Conservation (phyloP, 768 basidiomycete genomes). For the Mycena vitilis region DNA sequence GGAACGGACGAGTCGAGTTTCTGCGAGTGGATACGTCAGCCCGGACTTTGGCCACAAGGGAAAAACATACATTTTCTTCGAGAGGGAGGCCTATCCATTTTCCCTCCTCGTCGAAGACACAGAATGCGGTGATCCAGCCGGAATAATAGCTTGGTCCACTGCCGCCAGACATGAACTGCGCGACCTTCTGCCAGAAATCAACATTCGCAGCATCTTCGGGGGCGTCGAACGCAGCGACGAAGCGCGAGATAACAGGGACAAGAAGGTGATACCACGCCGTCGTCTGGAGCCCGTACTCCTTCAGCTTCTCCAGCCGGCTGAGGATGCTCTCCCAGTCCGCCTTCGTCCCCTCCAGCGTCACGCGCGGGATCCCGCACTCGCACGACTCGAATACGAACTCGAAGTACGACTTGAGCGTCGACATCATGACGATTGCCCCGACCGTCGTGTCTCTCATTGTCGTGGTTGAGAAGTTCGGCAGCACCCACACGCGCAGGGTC, state of each 20-base stretch:
- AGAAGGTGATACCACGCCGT: conserved; percentile 54
- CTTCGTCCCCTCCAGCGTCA: conserved; percentile 56
- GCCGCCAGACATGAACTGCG: conserved; percentile 8
- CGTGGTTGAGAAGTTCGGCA: conserved; percentile 59
- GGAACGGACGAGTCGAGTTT: not conserved
- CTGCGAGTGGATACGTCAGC: not conserved
- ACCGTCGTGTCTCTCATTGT: conserved; percentile 50
- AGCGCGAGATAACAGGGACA: conserved; percentile 51
- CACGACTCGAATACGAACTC: conserved; percentile 40
- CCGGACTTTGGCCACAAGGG: not conserved
- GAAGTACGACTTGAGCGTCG: conserved; percentile 56
- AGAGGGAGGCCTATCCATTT: conserved; percentile 11
- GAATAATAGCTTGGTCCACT: conserved; percentile 12
- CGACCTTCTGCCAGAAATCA: conserved; percentile 21
- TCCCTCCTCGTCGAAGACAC: conserved; percentile 2
- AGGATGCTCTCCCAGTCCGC: conserved; percentile 54
- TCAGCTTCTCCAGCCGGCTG: conserved; percentile 51
- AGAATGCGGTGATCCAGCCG: conserved; percentile 20
- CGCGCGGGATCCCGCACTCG: conserved; percentile 53
- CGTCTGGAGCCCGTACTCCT: conserved; percentile 47
- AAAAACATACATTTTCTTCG: not conserved
- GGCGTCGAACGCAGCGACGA: conserved; percentile 48
- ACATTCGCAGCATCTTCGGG: not conserved
- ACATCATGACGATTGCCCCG: conserved; percentile 55
- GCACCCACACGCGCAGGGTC: conserved; percentile 51